phyloP scores from a whole-genome alignment of 2,329 filamentous ascomycete species.

The Cordyceps fumosorosea region DNA sequence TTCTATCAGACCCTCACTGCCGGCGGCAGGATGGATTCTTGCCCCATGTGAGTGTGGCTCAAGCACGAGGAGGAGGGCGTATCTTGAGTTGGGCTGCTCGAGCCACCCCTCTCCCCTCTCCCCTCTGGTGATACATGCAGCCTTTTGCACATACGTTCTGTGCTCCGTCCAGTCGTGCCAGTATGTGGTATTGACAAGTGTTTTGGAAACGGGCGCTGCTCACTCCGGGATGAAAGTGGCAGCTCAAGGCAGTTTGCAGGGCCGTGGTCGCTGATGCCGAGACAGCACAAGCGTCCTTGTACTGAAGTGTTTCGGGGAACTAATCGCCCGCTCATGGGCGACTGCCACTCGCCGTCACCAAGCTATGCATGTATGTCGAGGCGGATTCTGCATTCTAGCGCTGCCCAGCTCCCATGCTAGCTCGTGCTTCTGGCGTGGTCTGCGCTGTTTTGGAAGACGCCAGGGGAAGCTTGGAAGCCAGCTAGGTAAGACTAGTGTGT shows the following conservation, averaged over 20 bases:
- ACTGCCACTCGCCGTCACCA: background rate
- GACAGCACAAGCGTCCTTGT: background rate
- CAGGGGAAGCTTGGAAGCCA: background rate
- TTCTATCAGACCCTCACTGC: background rate
- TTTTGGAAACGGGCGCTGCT: background rate
- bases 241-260: background rate
- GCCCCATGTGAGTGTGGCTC: conserved; percentile 1
- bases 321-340: conserved; percentile 4
- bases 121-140: background rate
- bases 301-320: conserved; percentile 1
- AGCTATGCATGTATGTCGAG: too few species aligned
- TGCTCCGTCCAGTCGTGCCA: background rate
- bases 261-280: conserved; percentile 9
- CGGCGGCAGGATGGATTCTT: conserved; percentile 4
- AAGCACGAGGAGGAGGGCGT: background rate
- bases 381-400: conserved; percentile 11
- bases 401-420: background rate
- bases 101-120: background rate
- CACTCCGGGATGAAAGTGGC: background rate
- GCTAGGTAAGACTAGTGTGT: conserved; percentile 1
- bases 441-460: conserved; percentile 7
- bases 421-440: conserved; percentile 7
- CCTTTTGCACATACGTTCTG: background rate
- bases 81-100: background rate
- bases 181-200: background rate